Percentiles rank a stretch among this genome's conserved stretches.
Evolutionary conservation across 2,329 filamentous ascomycete species (phyloP).

Genomic region (Chalaropsis ovoidea): DNA sequence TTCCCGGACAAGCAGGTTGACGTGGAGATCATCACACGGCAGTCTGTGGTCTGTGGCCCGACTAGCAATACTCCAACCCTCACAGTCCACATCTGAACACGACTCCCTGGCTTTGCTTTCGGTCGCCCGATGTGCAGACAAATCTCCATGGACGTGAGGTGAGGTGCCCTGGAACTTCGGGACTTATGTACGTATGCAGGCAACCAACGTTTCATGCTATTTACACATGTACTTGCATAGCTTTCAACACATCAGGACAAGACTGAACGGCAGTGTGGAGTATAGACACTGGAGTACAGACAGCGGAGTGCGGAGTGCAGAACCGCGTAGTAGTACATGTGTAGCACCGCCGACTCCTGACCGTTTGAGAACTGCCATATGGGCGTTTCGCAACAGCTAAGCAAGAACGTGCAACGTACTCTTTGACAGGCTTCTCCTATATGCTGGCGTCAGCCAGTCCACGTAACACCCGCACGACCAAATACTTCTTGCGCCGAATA

Average conservation of each 20-base stretch:
- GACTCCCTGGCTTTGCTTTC: neutral
- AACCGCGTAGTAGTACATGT: neutral
- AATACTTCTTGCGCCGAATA: neutral
- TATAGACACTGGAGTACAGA: too few species aligned
- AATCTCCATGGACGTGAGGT: neutral
- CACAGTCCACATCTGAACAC: neutral
- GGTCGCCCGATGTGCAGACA: neutral
- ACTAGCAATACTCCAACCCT: too few species aligned
- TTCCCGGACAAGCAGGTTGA: neutral
- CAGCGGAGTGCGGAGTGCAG: neutral
- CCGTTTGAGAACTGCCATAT: neutral
- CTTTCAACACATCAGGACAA: neutral
- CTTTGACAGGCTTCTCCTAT: neutral
- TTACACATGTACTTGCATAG: too few species aligned
- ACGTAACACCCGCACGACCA: constrained; percentile 4
- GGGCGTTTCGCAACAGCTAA: neutral
- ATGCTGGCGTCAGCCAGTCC: constrained; percentile 3
- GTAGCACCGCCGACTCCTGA: neutral
- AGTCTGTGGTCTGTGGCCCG: neutral
- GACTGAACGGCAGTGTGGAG: too few species aligned
- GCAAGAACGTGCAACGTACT: neutral
- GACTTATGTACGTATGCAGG: neutral
- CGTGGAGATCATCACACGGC: neutral
- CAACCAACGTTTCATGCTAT: neutral
- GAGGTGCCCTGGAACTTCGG: neutral